A percentile compares a stretch with the other conserved stretches of the same genome.
These are phyloP conservation scores for Trichoderma sp. DNA, from an alignment of 2,329 filamentous ascomycete species.

Conservation along the genomic window DNA sequence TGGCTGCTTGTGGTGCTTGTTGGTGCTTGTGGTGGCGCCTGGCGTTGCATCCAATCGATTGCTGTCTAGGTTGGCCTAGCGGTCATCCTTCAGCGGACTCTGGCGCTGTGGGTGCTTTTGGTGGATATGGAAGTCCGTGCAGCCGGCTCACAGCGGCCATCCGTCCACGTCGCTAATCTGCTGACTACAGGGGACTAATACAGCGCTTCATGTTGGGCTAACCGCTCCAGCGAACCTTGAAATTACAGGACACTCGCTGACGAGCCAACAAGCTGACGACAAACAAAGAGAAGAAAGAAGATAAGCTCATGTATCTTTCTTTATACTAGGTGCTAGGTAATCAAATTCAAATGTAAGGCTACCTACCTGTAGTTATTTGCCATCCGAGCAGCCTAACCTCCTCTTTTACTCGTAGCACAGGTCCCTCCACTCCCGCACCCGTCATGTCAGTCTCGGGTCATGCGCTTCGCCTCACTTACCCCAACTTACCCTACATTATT, in stretches of 20 bases:
- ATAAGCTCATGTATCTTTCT: too few species aligned
- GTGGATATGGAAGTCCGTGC: not conserved
- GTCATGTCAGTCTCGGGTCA: not conserved
- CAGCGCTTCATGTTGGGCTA: not conserved
- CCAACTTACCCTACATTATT: conserved; percentile 8
- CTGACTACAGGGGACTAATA: not conserved
- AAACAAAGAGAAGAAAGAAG: too few species aligned
- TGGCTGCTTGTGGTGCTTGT: not conserved
- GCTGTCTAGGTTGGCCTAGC: too few species aligned
- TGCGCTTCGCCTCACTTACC: conserved; percentile 12
- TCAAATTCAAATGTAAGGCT: too few species aligned
- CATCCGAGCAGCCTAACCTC: too few species aligned
- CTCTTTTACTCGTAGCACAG: not conserved
- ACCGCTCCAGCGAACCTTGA: not conserved
- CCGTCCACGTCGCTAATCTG: not conserved
- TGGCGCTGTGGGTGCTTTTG: not conserved
- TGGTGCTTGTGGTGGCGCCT: too few species aligned
- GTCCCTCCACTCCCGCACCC: not conserved
- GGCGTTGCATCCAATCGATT: too few species aligned
- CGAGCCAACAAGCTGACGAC: not conserved
- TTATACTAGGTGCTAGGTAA: too few species aligned
- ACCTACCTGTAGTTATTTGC: too few species aligned
- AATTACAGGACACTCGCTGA: not conserved
- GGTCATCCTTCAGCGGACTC: not conserved
- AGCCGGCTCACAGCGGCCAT: not conserved